A percentile compares a stretch with the other conserved stretches of the same genome.
phyloP scores from a whole-genome alignment of 2,329 filamentous ascomycete species.

The Bipolaris bicolor region DNA sequence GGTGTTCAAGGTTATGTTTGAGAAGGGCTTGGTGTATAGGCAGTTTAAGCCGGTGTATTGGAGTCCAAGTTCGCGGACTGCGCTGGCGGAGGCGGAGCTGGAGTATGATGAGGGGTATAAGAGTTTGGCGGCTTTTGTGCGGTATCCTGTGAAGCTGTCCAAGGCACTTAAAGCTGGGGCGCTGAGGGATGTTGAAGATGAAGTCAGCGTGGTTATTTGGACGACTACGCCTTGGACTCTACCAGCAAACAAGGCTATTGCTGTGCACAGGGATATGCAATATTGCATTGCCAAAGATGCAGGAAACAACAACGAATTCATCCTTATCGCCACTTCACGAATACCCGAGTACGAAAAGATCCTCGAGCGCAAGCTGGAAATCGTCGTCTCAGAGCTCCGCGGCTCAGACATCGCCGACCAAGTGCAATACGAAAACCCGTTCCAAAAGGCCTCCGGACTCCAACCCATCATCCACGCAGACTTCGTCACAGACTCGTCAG shows the following conservation, averaged over 20 bases:
- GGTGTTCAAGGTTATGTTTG: slow-evolving; percentile 77
- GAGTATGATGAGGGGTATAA: slow-evolving; percentile 80
- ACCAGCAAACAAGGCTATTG: slow-evolving; percentile 89
- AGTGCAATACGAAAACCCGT: slow-evolving; percentile 71
- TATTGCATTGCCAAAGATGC: slow-evolving; percentile 69
- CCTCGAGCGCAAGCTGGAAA: slow-evolving; percentile 45
- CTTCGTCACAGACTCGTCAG: slow-evolving; percentile 89
- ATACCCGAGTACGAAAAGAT: slow-evolving; percentile 59
- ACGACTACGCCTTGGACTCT: slow-evolving; percentile 98
- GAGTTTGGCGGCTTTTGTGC: slow-evolving; percentile 77
- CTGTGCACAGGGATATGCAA: slow-evolving; percentile 73
- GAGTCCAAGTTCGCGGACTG: slow-evolving; percentile 79
- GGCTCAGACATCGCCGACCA: slow-evolving; percentile 69
- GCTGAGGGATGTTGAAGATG: slow-evolving; percentile 29
- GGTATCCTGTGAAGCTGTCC: slow-evolving; percentile 69
- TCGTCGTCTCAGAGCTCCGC: slow-evolving; percentile 63
- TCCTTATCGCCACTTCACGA: slow-evolving; percentile 75
- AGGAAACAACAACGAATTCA: slow-evolving; percentile 55
- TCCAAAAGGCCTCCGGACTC: slow-evolving; percentile 64
- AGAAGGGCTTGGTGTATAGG: slow-evolving; percentile 73
- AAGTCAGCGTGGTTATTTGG: slow-evolving; percentile 86
- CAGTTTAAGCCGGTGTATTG: slow-evolving; percentile 85
- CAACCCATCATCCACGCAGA: slow-evolving; percentile 81
- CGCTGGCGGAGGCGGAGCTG: slow-evolving; percentile 82
- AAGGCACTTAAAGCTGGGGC: slow-evolving; percentile 51